Evolutionary conservation across 1,139 yeast species (phyloP), one percentile per base, ranked within the genome.

Genomic region (Saccharomyces hybrid): DNA sequence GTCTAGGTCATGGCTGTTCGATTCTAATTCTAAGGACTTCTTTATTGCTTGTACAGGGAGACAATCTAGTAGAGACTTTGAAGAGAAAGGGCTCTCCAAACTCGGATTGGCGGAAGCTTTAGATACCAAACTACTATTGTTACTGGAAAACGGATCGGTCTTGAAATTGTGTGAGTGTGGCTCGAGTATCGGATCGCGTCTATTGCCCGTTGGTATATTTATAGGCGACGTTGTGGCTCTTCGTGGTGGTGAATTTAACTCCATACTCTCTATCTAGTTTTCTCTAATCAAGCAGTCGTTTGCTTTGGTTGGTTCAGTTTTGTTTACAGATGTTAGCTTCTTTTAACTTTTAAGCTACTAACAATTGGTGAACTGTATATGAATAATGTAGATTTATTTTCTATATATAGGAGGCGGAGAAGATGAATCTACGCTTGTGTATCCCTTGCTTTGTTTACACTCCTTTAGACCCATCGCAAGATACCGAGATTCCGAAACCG

Each of bases 181-280:
- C 13, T 16, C 44, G 44, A 38, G 8, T 38, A 38, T 11, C n/a
- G 11, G 25, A 6, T 9, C 25, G 5, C 9, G 26, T 16, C 25
- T 38, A 16, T 11, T 20, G 26, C 25, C 44, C 23, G 13, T 6
- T 20, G 44, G 44, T 38, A 38, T 38, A 9, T 38, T 13, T 16
- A 38, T 38, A 8, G 44, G 44, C 44, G 44, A 38, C 25, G 44
- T 38, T 8, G 44, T 38, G 7, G 25, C 13, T 14, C 25, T 38
- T 38, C 44, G 8, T 8, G 25, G 44, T 20, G n/a, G 44, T 38
- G 44, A 5, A 38, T 13, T 38, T 11, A 38, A 11, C 3, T 20
- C 44, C 44, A 38, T 38, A 20, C 13, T 38, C 52, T 96, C 23
- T 20, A 20, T 20, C 23, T 20, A 20, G 23, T 20, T 20, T 16